phyloP scores from a whole-genome alignment of 768 basidiomycete species.

The Rhizopogon vesiculosus region DNA sequence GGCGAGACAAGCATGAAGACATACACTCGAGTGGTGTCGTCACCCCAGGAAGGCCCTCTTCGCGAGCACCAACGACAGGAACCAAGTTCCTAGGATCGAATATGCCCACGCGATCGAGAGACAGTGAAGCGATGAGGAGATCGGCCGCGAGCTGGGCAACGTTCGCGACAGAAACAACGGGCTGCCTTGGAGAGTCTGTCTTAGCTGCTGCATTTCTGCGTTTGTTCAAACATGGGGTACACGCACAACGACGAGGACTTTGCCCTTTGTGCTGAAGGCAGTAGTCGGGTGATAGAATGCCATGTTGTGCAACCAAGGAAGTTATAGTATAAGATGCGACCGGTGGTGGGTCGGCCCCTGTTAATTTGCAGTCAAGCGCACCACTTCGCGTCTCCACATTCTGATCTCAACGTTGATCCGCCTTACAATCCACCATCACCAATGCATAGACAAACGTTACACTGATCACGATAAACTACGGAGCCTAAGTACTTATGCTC shows the following conservation, averaged over 20 bases:
- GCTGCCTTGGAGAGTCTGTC: conserved; percentile 31
- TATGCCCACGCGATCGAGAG: conserved; percentile 54
- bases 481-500: too few species aligned
- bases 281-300: conserved; percentile 25
- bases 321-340: neutral
- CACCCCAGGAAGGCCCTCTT: conserved; percentile 54
- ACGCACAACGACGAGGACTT: conserved; percentile 25
- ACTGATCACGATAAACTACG: too few species aligned
- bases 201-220: conserved; percentile 3
- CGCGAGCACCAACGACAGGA: conserved; percentile 70
- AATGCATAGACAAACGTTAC: too few species aligned
- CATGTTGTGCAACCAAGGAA: conserved; percentile 9
- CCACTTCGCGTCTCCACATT: too few species aligned
- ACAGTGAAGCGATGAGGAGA: conserved; percentile 63
- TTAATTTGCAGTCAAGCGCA: neutral
- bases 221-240: neutral
- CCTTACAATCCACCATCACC: too few species aligned
- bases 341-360: neutral
- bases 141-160: conserved; percentile 77
- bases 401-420: too few species aligned
- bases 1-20: conserved; percentile 18
- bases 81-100: conserved; percentile 61
- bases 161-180: conserved; percentile 78
- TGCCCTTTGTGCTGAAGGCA: conserved; percentile 23
- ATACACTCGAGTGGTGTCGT: conserved; percentile 75